Evolutionary conservation across 371 early-diverging fungal genomes (phyloP).

Genomic region (Dichotomocladium elegans): DNA sequence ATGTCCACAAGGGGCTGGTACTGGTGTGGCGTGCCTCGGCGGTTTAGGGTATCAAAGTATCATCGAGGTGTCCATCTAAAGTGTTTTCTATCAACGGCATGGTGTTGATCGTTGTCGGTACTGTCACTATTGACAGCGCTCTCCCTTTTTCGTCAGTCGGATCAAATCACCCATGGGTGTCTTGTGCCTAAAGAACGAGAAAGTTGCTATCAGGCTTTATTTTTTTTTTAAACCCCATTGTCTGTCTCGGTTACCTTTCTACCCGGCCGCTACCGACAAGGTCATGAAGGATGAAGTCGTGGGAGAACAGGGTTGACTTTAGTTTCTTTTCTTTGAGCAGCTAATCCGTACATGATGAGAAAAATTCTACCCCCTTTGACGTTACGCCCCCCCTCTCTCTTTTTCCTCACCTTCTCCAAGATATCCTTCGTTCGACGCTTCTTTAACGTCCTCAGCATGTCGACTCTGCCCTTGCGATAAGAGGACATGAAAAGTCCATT

Average conservation of each 20-base stretch:
- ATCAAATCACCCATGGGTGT: constrained; percentile 31
- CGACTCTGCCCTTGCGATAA: constrained; percentile 15
- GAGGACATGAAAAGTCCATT: constrained; percentile 20
- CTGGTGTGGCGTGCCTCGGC: too few species aligned
- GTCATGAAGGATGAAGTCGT: constrained; percentile 23
- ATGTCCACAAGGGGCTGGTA: too few species aligned
- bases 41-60: too few species aligned
- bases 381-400: too few species aligned
- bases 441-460: constrained; percentile 22
- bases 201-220: too few species aligned
- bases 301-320: constrained; percentile 10
- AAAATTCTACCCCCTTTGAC: neutral
- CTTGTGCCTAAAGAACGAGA: constrained; percentile 21
- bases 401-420: constrained; percentile 12
- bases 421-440: constrained; percentile 23
- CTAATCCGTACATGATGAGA: neutral
- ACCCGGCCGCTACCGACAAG: constrained; percentile 25
- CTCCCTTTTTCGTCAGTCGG: constrained; percentile 26
- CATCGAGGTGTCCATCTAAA: too few species aligned
- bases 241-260: constrained; percentile 11
- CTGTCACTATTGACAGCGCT: constrained; percentile 11
- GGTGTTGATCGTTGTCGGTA: too few species aligned
- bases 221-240: neutral
- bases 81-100: too few species aligned
- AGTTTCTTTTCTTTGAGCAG: constrained; percentile 15